Evolutionary conservation across 169 alveolate genomes (phyloP), one percentile per base, ranked within the genome.

Genomic region (Eimeria necatrix): DNA sequence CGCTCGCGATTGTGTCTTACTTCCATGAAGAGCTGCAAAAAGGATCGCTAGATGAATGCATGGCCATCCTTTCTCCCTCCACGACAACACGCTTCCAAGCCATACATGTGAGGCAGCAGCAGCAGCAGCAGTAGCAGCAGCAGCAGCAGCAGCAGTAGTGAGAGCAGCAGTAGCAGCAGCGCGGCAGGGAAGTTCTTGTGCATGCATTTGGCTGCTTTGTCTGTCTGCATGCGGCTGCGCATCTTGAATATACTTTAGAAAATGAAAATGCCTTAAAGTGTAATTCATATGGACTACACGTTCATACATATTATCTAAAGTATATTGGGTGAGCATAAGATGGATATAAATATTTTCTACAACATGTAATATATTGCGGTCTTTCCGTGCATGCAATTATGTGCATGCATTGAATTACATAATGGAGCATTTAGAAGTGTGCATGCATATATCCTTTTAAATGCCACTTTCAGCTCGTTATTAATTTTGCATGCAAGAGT

Each of bases 41-140:
- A 20, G 95, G 95, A 49, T 48, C 86, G 10, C 46, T 83, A 32
- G 93, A 83, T 3, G 87, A 84, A 5, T 81, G 95, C 24, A 93
- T 83, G 93, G 89, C 91, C 4, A 18, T 81, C 12, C 81, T 93
- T 0, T 93, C 93, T 4, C 89, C 93, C 56, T 93, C 93, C 3
- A 60, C 95, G 32, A 81, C 93, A 46, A 83, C 89, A 51, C 86
- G 78, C 70, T 83, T 83, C 89, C 93, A 93, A 46, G 93, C 91
- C 2, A 81, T 83, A 26, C 64, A 71, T 46, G 95, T 81, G 56
- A 68, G n/a, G 93, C 60, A n/a, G 10, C 3, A 81, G 60, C 87
- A 18, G 18, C 64, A 48, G 41, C 87, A 48, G 64, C 87, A 76
- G 68, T 60, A 76, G 68, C 61, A 49, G 68, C 64, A 76, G 87